Conservation (phyloP, 768 basidiomycete species). For the Lentinula sp. region DNA sequence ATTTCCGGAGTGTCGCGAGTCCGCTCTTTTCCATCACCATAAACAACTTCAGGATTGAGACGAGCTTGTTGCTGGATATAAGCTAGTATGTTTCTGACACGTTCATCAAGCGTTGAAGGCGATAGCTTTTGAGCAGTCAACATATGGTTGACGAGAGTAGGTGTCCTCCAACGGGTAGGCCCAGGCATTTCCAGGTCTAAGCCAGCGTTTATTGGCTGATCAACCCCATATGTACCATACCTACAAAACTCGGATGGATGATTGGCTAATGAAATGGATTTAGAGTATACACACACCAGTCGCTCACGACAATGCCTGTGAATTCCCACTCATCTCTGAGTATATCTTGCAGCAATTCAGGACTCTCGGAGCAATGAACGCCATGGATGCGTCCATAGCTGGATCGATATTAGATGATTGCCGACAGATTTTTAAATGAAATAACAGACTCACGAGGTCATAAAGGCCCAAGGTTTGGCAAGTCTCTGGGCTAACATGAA, state of each 20-base stretch:
- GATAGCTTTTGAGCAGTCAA: conserved; percentile 46
- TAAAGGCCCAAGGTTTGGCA: conserved; percentile 57
- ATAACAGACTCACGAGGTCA: conserved; percentile 41
- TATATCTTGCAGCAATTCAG: conserved; percentile 50
- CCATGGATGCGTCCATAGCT: conserved; percentile 75
- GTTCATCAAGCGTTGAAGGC: conserved; percentile 38
- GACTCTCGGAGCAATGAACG: conserved; percentile 64
- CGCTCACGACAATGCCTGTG: conserved; percentile 66
- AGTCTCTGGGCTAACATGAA: conserved; percentile 66
- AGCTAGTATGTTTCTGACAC: conserved; percentile 41
- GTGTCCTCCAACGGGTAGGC: conserved; percentile 61
- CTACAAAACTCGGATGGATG: conserved; percentile 22
- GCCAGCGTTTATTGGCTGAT: conserved; percentile 63
- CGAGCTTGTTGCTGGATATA: conserved; percentile 55
- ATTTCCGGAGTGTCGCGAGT: conserved; percentile 47
- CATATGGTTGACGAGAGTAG: conserved; percentile 29
- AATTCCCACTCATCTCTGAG: conserved; percentile 75
- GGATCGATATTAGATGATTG: not conserved
- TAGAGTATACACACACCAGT: conserved; percentile 46
- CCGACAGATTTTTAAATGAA: conserved; percentile 2
- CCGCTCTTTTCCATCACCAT: conserved; percentile 54
- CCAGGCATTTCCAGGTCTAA: conserved; percentile 80
- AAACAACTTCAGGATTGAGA: conserved; percentile 53
- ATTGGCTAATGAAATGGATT: not conserved
- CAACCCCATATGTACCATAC: conserved; percentile 71